phyloP scores from a whole-genome alignment of 1,139 yeast genomes.

The Candida albicans region DNA sequence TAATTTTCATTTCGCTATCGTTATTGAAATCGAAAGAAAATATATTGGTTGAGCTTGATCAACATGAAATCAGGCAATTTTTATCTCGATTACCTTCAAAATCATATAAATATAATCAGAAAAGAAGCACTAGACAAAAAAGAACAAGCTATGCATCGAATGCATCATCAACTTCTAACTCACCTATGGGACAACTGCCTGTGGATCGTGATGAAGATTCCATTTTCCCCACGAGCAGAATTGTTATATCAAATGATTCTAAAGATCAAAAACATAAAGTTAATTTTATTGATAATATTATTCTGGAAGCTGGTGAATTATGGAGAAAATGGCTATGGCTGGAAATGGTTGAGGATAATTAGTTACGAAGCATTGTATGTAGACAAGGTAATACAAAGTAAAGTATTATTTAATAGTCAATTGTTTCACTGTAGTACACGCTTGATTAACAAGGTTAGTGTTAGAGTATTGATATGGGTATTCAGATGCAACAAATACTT shows the following conservation, averaged over 20 bases:
- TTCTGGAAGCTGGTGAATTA: conserved; percentile 79
- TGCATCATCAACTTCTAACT: conserved; percentile 11
- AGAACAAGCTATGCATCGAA: conserved; percentile 3
- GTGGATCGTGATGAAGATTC: conserved; percentile 7
- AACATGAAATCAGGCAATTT: conserved; percentile 82
- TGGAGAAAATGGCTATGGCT: conserved; percentile 87
- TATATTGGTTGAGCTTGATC: conserved; percentile 81
- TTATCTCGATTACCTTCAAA: conserved; percentile 57
- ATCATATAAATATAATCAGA: conserved; percentile 32
- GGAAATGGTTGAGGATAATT: conserved; percentile 57
- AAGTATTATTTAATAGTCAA: too few relatives aligned
- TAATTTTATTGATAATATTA: conserved; percentile 67
- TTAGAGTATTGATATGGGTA: too few relatives aligned
- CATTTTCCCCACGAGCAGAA: conserved; percentile 11
- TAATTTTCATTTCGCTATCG: conserved; percentile 75
- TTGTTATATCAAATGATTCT: conserved; percentile 38
- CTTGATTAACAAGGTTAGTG: too few relatives aligned
- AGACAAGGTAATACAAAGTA: not conserved
- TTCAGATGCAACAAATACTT: not conserved
- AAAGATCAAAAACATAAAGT: conserved; percentile 32
- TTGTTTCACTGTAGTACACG: too few relatives aligned
- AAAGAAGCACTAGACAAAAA: conserved; percentile 1
- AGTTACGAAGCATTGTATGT: not conserved
- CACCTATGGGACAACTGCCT: conserved; percentile 13
- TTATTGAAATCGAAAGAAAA: conserved; percentile 78